Evolutionary conservation across 192 early-diverging fungal genomes (phyloP).

Genomic region (Umbelopsis sp.): DNA sequence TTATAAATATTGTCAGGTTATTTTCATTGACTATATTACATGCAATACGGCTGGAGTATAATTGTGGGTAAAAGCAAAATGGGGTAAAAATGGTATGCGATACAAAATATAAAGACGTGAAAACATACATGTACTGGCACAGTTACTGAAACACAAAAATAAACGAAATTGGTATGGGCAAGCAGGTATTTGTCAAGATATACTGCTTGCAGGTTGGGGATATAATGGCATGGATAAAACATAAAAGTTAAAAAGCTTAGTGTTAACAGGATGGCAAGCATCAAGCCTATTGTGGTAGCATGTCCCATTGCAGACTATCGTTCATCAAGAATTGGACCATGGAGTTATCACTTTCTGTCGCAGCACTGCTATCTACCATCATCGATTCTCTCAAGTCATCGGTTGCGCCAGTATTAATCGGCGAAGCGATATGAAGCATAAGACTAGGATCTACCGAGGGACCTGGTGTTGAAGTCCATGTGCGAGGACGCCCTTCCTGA

Average conservation of each 20-base stretch:
- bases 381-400: conserved; percentile 1
- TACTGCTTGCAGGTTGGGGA: neutral
- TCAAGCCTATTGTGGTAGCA: neutral
- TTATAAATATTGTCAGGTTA: neutral
- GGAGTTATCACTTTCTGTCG: neutral
- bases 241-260: too few relatives aligned
- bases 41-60: neutral
- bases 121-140: neutral
- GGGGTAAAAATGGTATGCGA: neutral
- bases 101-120: neutral
- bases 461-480: conserved; percentile 5
- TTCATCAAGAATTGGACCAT: conserved; percentile 16
- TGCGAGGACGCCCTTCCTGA: neutral
- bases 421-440: neutral
- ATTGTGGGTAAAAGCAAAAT: too few relatives aligned
- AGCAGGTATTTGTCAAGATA: too few relatives aligned
- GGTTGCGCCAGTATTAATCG: neutral
- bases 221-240: neutral
- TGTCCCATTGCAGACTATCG: conserved; percentile 4
- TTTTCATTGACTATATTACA: neutral
- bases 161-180: neutral
- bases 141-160: neutral
- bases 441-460: neutral
- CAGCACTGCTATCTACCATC: neutral
- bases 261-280: neutral